Evolutionary conservation across 805 yeast genomes (phyloP).

Genomic region (Ogataea allantospora): DNA sequence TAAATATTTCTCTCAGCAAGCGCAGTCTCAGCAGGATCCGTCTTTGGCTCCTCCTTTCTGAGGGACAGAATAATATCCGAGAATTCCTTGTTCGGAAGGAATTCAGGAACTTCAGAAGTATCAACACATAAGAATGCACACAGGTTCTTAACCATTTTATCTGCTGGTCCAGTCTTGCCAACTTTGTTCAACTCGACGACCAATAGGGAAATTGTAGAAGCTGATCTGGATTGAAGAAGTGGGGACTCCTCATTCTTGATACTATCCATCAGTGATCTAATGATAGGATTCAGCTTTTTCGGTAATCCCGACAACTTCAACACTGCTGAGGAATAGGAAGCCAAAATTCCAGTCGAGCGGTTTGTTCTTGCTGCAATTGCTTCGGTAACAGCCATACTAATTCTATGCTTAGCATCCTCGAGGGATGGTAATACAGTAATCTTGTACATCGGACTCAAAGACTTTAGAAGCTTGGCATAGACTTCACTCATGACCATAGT

Average conservation of each 20-base stretch:
- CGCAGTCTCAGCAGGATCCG: constrained; percentile 60
- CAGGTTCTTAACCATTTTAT: constrained; percentile 84
- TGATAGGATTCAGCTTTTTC: constrained; percentile 81
- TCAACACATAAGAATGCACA: constrained; percentile 95
- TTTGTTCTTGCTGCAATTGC: constrained; percentile 52
- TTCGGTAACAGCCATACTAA: constrained; percentile 63
- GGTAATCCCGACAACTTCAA: constrained; percentile 71
- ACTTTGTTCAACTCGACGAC: constrained; percentile 54
- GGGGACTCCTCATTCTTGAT: constrained; percentile 70
- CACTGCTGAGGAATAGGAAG: constrained; percentile 76
- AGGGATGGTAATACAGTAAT: constrained; percentile 68
- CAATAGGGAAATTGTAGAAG: constrained; percentile 63
- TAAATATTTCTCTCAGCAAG: constrained; percentile 60
- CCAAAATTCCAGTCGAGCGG: constrained; percentile 59
- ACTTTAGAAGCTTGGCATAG: constrained; percentile 61
- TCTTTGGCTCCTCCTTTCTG: constrained; percentile 69
- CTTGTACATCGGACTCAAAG: constrained; percentile 66
- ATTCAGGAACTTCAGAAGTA: constrained; percentile 94
- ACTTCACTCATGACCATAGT: constrained; percentile 62
- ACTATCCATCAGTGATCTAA: constrained; percentile 89
- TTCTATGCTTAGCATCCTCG: constrained; percentile 74
- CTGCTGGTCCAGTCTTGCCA: constrained; percentile 73
- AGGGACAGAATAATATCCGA: constrained; percentile 65
- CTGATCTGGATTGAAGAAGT: constrained; percentile 68
- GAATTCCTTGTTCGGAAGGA: constrained; percentile 57